A percentile compares a stretch with the other conserved stretches of the same genome.
Conservation (phyloP, 208 protist species). For the Crithidia acanthocephali region DNA sequence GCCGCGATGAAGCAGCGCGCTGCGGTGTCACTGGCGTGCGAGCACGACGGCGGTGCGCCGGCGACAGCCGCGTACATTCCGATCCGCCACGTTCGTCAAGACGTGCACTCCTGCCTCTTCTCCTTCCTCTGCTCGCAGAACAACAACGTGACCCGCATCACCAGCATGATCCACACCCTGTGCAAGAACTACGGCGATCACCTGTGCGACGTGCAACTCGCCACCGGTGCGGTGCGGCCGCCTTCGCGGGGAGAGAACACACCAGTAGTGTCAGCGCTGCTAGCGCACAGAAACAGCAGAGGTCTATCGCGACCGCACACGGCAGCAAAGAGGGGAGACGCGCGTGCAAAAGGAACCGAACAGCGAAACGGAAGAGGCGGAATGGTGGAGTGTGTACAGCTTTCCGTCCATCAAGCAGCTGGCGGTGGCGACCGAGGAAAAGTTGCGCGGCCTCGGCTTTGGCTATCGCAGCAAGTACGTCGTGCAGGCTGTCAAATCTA, state of each 20-base stretch:
- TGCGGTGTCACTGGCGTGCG: background rate
- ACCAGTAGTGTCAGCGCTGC: no score
- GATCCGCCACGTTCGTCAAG: slow-evolving; percentile 71
- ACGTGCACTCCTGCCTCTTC: slow-evolving; percentile 77
- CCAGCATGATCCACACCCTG: slow-evolving; percentile 55
- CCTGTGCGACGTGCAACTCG: slow-evolving; percentile 54
- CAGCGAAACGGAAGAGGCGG: background rate
- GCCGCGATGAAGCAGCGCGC: background rate
- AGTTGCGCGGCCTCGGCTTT: slow-evolving; percentile 55
- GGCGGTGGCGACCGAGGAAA: slow-evolving; percentile 29
- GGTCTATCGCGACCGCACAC: no score
- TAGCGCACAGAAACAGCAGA: background rate
- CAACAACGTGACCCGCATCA: slow-evolving; percentile 82
- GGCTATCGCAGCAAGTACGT: slow-evolving; percentile 83
- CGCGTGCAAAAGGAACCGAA: background rate
- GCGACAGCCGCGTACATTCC: slow-evolving; percentile 1
- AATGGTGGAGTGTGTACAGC: slow-evolving; percentile 48
- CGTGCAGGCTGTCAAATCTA: slow-evolving; percentile 29
- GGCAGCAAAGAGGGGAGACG: no score
- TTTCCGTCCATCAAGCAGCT: slow-evolving; percentile 65
- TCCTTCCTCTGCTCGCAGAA: slow-evolving; percentile 87
- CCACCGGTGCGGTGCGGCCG: slow-evolving; percentile 34
- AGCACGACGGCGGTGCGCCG: slow-evolving; percentile 6
- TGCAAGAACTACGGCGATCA: slow-evolving; percentile 48
- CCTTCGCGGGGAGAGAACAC: background rate